These are phyloP conservation scores for Neurospora sp. DNA, from an alignment of 495 filamentous ascomycete genomes.

Conservation along the genomic window DNA sequence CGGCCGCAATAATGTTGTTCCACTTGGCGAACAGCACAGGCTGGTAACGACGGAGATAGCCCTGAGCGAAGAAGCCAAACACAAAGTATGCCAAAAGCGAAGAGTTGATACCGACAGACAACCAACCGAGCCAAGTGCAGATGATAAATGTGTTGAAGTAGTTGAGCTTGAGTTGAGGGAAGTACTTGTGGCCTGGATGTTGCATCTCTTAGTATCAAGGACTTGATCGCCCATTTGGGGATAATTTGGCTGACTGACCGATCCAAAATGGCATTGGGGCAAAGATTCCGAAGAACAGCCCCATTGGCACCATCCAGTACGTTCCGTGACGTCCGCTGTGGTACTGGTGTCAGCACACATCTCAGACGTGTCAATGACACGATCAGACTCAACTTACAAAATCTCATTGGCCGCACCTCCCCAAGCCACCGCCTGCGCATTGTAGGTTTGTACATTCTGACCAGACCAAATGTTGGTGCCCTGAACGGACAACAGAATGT, in stretches of 20 bases:
- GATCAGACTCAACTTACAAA: neutral
- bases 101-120: constrained; percentile 34
- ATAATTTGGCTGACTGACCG: constrained; percentile 32
- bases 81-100: constrained; percentile 24
- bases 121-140: constrained; percentile 31
- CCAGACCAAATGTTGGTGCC: constrained; percentile 30
- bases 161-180: constrained; percentile 9
- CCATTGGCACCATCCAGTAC: constrained; percentile 3
- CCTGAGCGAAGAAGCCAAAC: constrained; percentile 37
- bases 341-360: neutral
- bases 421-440: constrained; percentile 26
- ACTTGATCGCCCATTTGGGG: constrained; percentile 9
- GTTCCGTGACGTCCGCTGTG: neutral
- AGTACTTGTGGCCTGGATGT: constrained; percentile 12
- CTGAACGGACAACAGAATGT: constrained; percentile 19
- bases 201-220: constrained; percentile 25
- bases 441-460: constrained; percentile 25
- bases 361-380: neutral
- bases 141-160: constrained; percentile 33
- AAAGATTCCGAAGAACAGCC: constrained; percentile 1
- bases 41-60: constrained; percentile 36
- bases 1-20: constrained; percentile 42
- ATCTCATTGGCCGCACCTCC: constrained; percentile 19
- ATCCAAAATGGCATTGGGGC: constrained; percentile 21
- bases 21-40: constrained; percentile 45